Evolutionary conservation across 2,329 filamentous ascomycete species (phyloP), one percentile per base, ranked within the genome.

Genomic region (Aureobasidium musti): DNA sequence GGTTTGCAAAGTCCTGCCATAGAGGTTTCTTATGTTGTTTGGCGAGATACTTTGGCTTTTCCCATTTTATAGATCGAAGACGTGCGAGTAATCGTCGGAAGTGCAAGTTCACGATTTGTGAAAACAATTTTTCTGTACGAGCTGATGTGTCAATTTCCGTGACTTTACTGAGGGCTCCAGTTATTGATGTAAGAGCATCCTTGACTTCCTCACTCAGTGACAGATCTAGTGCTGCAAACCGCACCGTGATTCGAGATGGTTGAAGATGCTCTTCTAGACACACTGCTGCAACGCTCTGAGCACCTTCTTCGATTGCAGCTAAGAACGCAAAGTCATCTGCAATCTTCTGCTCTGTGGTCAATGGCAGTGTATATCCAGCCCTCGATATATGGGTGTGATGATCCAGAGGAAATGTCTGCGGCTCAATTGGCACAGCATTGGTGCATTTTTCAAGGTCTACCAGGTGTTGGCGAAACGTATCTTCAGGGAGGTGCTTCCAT

Each of bases 271-370:
- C 41, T 50, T 66, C 52, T 19, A 66, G 8, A 23, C 64, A 66
- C 5, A 59, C 53, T 7, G 64, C 64, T 5, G 64, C 53, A 21
- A 66, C 64, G 11, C 64, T 66, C 7, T 66, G 64, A 6, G 64
- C 64, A 11, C 64, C 64, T 21, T 66, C 64, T 50, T 66, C 53
- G 14, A 66, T 47, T 1, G 64, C 64, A 52, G 53, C 64, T 19
- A 66, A 30, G 37, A 54, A 66, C 13, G 64, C 64, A 43, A 66
- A 52, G n/a, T 66, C 64, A 52, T 66, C 64, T 39, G 64, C 53
- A 5, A 60, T 5, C 11, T 60, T 41, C 10, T 66, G 64, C 21
- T 66, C 64, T 5, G 21, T 14, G 2, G 17, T 11, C n/a, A 66
- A 8, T 14, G 64, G 43, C 3, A 66, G 21, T 1, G 41, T 66